phyloP scores from a whole-genome alignment of 2,329 filamentous ascomycete species.

The Lasiodiplodia sp. region DNA sequence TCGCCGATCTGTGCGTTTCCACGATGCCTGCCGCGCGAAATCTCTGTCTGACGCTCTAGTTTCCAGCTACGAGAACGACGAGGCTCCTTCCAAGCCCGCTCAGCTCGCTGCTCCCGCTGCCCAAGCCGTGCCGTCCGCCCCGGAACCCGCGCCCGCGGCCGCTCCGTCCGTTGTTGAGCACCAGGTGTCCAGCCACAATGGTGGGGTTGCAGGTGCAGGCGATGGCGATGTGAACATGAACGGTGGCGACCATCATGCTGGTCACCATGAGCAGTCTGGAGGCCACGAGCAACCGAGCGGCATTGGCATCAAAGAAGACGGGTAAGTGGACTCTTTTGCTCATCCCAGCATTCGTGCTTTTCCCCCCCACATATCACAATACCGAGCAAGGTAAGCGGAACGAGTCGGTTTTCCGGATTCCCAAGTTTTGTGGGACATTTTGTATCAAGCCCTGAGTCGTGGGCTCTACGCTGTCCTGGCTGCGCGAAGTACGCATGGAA shows the following conservation, averaged over 20 bases:
- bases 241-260: conserved; percentile 41
- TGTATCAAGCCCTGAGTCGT: not conserved
- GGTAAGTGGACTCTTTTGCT: conserved; percentile 67
- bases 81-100: conserved; percentile 43
- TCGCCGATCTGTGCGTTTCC: conserved; percentile 85
- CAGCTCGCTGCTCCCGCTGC: conserved; percentile 33
- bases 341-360: not conserved
- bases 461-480: not conserved
- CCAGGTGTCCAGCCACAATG: conserved; percentile 7
- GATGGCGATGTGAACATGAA: conserved; percentile 42
- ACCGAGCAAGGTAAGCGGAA: conserved; percentile 19
- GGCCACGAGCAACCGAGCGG: conserved; percentile 54
- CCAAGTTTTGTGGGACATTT: not conserved
- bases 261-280: conserved; percentile 43
- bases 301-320: conserved; percentile 86
- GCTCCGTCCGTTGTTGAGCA: conserved; percentile 31
- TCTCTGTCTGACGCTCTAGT: conserved; percentile 10
- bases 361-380: not conserved
- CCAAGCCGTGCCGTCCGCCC: conserved; percentile 22
- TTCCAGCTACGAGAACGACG: conserved; percentile 48
- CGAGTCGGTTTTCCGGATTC: conserved; percentile 27
- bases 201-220: conserved; percentile 5
- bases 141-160: conserved; percentile 37
- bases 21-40: not conserved
- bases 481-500: not conserved